Conservation (phyloP, 2,329 filamentous ascomycete species). For the Fonsecaea multimorphosa region DNA sequence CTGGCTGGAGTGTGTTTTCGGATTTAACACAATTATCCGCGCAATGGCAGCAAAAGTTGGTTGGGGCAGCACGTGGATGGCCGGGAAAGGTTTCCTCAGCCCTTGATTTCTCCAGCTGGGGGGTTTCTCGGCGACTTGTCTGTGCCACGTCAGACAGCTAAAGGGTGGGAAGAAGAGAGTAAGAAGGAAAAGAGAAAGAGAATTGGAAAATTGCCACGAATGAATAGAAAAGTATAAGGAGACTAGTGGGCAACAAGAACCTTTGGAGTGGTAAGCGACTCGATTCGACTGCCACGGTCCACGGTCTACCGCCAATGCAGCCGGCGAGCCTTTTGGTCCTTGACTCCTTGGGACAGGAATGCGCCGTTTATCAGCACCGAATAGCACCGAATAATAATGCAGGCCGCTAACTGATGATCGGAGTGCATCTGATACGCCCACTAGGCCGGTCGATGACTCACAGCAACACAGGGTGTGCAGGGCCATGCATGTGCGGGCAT, state of each 20-base stretch:
- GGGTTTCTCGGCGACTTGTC: too few relatives aligned
- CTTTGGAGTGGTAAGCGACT: conserved; percentile 17
- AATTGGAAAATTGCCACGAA: conserved; percentile 4
- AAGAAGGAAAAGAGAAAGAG: conserved; percentile 4
- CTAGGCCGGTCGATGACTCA: conserved; percentile 19
- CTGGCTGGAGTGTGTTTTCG: conserved; percentile 17
- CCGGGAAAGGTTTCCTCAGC: not conserved
- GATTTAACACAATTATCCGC: conserved; percentile 29
- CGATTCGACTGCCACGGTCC: not conserved
- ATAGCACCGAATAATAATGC: not conserved
- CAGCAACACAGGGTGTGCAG: conserved; percentile 1
- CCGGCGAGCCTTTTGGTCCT: not conserved
- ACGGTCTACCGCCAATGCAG: not conserved
- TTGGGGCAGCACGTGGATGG: conserved; percentile 9
- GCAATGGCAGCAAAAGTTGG: not conserved
- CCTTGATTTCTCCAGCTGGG: conserved; percentile 3
- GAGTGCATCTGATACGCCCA: conserved; percentile 16
- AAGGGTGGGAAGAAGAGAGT: not conserved
- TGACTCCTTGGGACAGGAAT: not conserved
- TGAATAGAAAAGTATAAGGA: conserved; percentile 1
- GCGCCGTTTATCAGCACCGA: conserved; percentile 18
- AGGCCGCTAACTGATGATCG: not conserved
- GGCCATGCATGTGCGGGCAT: conserved; percentile 8
- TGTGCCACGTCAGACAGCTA: not conserved
- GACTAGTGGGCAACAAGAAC: not conserved